Evolutionary conservation across 2,329 filamentous ascomycete genomes (phyloP).

Genomic region (Aotearoamyces nothofagi): DNA sequence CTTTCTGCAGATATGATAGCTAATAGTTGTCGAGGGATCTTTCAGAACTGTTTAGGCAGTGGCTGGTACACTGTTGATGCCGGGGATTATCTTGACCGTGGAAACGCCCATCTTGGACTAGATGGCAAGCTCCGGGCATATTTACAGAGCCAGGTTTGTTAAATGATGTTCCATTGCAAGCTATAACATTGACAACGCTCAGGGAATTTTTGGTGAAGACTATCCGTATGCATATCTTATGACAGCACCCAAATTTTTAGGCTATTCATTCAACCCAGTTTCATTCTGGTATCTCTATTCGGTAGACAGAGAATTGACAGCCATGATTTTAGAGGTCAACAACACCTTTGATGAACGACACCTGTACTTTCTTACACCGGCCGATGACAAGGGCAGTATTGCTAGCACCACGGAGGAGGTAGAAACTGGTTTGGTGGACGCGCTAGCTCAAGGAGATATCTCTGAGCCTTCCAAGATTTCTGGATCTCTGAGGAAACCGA

Average conservation of each 20-base stretch:
- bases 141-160: slow-evolving; percentile 35
- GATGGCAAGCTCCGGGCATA: slow-evolving; percentile 47
- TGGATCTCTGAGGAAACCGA: neutral
- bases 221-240: slow-evolving; percentile 58
- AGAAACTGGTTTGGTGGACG: neutral
- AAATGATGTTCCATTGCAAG: neutral
- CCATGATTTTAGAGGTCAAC: slow-evolving; percentile 60
- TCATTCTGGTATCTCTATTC: slow-evolving; percentile 72
- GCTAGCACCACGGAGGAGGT: neutral
- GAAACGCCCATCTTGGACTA: slow-evolving; percentile 33
- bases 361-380: slow-evolving; percentile 43
- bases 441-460: slow-evolving; percentile 1
- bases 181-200: slow-evolving; percentile 1
- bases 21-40: no score
- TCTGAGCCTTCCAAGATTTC: neutral
- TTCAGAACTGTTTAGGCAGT: no score
- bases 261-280: slow-evolving; percentile 60
- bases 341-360: slow-evolving; percentile 63
- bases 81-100: slow-evolving; percentile 44
- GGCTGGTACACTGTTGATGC: slow-evolving; percentile 42
- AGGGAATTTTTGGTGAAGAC: slow-evolving; percentile 40
- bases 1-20: slow-evolving; percentile 29
- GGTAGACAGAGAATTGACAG: slow-evolving; percentile 35
- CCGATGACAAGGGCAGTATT: slow-evolving; percentile 5
- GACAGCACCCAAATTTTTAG: slow-evolving; percentile 53